These are phyloP conservation scores for Leptographium radiaticola DNA, from an alignment of 2,329 filamentous ascomycete species.

Conservation along the genomic window DNA sequence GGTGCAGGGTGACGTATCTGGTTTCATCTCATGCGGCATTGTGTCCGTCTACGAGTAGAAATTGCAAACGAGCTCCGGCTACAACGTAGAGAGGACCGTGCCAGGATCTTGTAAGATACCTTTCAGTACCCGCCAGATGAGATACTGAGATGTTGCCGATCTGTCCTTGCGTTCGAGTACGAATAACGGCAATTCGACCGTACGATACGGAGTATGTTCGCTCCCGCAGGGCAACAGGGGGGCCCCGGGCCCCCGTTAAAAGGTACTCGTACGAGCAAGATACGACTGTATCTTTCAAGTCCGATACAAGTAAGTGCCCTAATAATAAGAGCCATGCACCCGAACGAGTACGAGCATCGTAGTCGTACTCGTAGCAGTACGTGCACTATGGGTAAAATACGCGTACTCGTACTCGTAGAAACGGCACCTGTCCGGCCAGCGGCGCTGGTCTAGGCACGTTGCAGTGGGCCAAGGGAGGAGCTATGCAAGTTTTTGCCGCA, in stretches of 20 bases:
- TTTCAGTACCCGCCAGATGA: background rate
- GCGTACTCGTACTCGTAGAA: too few relatives aligned
- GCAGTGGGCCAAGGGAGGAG: background rate
- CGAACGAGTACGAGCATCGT: too few relatives aligned
- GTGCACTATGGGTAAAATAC: too few relatives aligned
- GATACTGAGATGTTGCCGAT: background rate
- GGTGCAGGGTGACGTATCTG: background rate
- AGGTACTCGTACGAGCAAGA: background rate
- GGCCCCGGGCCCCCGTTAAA: background rate
- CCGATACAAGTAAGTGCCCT: too few relatives aligned
- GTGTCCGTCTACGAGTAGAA: too few relatives aligned
- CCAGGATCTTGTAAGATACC: background rate
- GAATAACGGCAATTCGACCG: background rate
- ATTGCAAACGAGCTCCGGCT: too few relatives aligned
- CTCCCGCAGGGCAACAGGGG: background rate
- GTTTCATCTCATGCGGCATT: too few relatives aligned
- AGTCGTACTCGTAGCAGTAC: background rate
- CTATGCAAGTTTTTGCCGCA: background rate
- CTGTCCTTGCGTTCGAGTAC: background rate
- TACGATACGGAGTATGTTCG: background rate
- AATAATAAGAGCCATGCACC: too few relatives aligned
- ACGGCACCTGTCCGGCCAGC: background rate
- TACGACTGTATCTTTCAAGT: too few relatives aligned
- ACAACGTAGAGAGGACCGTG: background rate
- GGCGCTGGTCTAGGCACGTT: too few relatives aligned